Evolutionary conservation across 208 protist genomes (phyloP), one percentile per base, ranked within the genome.

Genomic region (Borovskyia barvae): DNA sequence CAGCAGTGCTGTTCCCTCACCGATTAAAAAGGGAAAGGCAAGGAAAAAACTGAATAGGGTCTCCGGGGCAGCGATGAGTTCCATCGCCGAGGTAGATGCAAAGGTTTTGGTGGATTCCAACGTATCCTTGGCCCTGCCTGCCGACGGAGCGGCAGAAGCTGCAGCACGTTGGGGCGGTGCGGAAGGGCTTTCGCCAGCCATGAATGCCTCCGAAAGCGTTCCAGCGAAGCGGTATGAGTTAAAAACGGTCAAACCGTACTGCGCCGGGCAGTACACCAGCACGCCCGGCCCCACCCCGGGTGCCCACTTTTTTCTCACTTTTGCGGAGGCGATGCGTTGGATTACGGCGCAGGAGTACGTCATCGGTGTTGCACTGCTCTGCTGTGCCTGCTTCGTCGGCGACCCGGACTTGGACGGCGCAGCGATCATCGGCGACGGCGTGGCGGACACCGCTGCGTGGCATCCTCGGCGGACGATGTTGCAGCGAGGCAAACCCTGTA

Each of bases 301-400:
- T n/a, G 30, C 53, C 26, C 50, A 74, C 14, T 48, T 89, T 12
- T 91, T 90, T 60, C 53, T 95, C 14, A 56, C 67, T 55, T 49
- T 57, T 25, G 51, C 50, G 17, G 89, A 92, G 65, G 64, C 79
- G 28, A 58, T 86, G 57, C 70, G 82, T 17, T 95, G 89, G 86
- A 39, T 92, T 2, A 73, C 70, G 17, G 85, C 82, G 55, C 80
- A 93, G 71, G 85, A 95, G 69, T 93, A 90, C 50, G 82, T 95
- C 14, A 86, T 95, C 53, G 86, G 76, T 19, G 64, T 80, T 0
- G 69, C 93, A 24, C 68, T 95, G 2, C 36, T 82, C 24, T 86
- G 74, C 52, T 92, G 85, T 39, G 73, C 80, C 1, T 53, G 63
- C 39, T 70, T 70, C 42, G n/a, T 70, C 24, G 63, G 63, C 35